Base-by-base conservation (phyloP, 2,329 filamentous ascomycete genomes). In the Apiospora arundinis region DNA sequence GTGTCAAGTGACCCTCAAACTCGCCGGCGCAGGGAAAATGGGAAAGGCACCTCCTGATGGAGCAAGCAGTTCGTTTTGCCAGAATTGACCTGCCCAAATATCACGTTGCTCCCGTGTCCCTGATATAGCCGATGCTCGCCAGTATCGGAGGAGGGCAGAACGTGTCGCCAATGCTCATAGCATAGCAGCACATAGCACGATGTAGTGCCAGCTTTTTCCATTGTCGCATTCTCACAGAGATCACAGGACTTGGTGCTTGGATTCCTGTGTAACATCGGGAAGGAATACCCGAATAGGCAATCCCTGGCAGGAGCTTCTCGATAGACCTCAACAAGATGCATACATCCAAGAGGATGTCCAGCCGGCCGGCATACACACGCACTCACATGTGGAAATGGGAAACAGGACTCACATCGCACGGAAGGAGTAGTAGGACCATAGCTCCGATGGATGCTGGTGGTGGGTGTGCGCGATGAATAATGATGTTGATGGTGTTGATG, bases 391-490 rank as follows among this genome's bases (percentile, higher is more conserved):
- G 18, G 11, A 25, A 28, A 52, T 2, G 23, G 14, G 25, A 28
- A 52, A 28, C 23, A 7, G 12, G 48, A 23, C 23, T 49, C n/a
- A 25, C 11, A 14, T 18, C 25, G 16, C 49, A 32, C 23, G 49
- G 2, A 32, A 14, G 23, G 9, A 49, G 9, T 14, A 16, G 5
- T 14, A 16, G 5, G 48, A 9, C 21, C 48, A 52, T 60, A 21
- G 52, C 28, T 21, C 28, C 52, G 52, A 11, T 14, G 42, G 42
- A 16, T 45, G 42, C 1, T 11, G 28, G 7, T 18, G 28, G 14
- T 60, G 25, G 49, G 49, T 56, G 49, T 60, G 52, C 52, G 28
- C 52, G 52, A 60, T 37, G 52, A 60, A 32, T 32, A 4, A 49
- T 25, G 25, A 49, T 25, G 25, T 23, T 49, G 52, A 21, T 32